Evolutionary conservation across 2,329 filamentous ascomycete genomes (phyloP).

Genomic region (Exophiala sideris): DNA sequence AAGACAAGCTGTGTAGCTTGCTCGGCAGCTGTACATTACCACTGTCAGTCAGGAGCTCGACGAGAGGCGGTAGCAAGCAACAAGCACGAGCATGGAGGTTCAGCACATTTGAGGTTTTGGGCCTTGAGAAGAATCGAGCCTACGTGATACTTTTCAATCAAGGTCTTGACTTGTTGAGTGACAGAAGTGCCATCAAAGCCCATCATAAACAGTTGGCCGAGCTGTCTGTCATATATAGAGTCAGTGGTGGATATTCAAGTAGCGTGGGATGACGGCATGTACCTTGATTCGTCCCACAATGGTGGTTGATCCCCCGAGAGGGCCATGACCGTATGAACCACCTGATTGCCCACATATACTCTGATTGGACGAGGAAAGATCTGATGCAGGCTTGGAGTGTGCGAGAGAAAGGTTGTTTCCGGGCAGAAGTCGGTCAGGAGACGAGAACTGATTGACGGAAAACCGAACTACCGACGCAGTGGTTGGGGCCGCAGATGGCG

Average conservation of each 20-base stretch:
- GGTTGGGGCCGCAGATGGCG: no score
- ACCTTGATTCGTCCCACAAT: conserved; percentile 32
- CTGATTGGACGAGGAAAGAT: conserved; percentile 19
- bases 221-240: conserved; percentile 66
- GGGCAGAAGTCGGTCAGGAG: conserved; percentile 11
- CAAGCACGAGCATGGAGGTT: conserved; percentile 9
- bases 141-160: conserved; percentile 69
- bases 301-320: conserved; percentile 29
- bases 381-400: conserved; percentile 11
- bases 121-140: conserved; percentile 73
- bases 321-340: conserved; percentile 19
- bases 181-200: conserved; percentile 64
- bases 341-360: conserved; percentile 18
- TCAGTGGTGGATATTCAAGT: conserved; percentile 41
- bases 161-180: conserved; percentile 59
- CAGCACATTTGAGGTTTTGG: conserved; percentile 62
- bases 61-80: conserved; percentile 20
- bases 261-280: conserved; percentile 13
- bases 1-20: conserved; percentile 84
- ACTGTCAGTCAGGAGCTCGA: conserved; percentile 24
- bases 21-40: conserved; percentile 66
- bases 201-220: conserved; percentile 63
- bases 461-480: conserved; percentile 1
- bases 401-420: conserved; percentile 15
- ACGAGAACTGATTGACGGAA: conserved; percentile 6